phyloP scores from a whole-genome alignment of 805 yeast species.

The Metschnikowia drakensbergensis region DNA sequence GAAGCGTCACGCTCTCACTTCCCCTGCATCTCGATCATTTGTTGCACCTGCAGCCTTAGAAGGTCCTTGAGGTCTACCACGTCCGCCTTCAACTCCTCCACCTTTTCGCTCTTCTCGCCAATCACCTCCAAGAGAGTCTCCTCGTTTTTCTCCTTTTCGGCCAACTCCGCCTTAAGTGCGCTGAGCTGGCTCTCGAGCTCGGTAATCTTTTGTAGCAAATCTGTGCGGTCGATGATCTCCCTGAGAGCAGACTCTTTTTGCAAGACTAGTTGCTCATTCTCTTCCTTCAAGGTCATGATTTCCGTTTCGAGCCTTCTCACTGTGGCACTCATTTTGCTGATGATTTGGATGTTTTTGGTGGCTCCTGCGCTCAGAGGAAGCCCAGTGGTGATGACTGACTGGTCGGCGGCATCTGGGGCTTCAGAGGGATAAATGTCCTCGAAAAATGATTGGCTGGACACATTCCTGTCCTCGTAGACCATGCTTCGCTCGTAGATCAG shows the following conservation, averaged over 20 bases:
- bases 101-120: conserved; percentile 85
- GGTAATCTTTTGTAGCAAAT: conserved; percentile 25
- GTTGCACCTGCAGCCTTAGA: conserved; percentile 80
- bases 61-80: conserved; percentile 85
- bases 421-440: conserved; percentile 24
- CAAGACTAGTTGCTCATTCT: conserved; percentile 45
- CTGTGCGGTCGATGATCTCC: conserved; percentile 52
- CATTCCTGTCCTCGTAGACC: conserved; percentile 6
- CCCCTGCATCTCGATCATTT: conserved; percentile 43
- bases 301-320: conserved; percentile 81
- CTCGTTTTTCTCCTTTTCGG: conserved; percentile 36
- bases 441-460: conserved; percentile 37
- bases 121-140: conserved; percentile 63
- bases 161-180: conserved; percentile 27
- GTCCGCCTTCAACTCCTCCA: conserved; percentile 83
- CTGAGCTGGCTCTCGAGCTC: conserved; percentile 29
- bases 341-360: conserved; percentile 50
- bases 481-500: not conserved
- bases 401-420: conserved; percentile 12
- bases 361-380: conserved; percentile 15
- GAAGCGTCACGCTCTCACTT: not conserved
- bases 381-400: conserved; percentile 6
- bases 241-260: conserved; percentile 67
- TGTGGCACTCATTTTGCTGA: conserved; percentile 70
- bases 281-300: conserved; percentile 59